These are phyloP conservation scores for Herpetospermum pedunculosum DNA, from an alignment of 306 rosid species.

Conservation along the genomic window DNA sequence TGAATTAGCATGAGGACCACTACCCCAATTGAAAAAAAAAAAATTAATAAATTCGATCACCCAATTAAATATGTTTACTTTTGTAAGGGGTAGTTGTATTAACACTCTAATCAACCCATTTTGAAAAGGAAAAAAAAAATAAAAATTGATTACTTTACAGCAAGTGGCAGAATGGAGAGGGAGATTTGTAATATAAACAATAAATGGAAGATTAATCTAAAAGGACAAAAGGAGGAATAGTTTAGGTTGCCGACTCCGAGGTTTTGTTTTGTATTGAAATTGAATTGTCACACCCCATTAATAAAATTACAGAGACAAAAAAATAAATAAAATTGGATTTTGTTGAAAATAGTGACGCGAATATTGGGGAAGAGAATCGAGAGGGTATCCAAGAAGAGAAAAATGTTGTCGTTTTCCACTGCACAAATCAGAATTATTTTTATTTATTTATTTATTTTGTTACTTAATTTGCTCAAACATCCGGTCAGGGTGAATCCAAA, in stretches of 20 bases:
- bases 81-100: background rate
- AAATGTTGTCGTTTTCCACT: background rate
- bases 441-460: background rate
- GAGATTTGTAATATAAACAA: background rate
- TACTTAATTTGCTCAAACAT: background rate
- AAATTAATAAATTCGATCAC: background rate
- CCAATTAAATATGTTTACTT: background rate
- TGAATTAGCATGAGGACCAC: background rate
- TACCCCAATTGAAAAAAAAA: background rate
- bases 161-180: background rate
- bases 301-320: background rate
- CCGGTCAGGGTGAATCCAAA: background rate
- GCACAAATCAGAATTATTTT: background rate
- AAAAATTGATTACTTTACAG: background rate
- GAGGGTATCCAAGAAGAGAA: background rate
- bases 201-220: background rate
- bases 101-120: background rate
- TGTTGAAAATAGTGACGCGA: background rate
- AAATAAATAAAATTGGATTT: background rate
- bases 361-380: background rate
- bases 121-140: background rate
- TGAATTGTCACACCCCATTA: background rate
- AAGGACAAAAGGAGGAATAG: conserved; percentile 3
- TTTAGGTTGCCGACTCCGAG: background rate
- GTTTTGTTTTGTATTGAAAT: background rate